Evolutionary conservation across 306 rosid species (phyloP), one percentile per base, ranked within the genome.

Genomic region (Cucurbita ficifolia): DNA sequence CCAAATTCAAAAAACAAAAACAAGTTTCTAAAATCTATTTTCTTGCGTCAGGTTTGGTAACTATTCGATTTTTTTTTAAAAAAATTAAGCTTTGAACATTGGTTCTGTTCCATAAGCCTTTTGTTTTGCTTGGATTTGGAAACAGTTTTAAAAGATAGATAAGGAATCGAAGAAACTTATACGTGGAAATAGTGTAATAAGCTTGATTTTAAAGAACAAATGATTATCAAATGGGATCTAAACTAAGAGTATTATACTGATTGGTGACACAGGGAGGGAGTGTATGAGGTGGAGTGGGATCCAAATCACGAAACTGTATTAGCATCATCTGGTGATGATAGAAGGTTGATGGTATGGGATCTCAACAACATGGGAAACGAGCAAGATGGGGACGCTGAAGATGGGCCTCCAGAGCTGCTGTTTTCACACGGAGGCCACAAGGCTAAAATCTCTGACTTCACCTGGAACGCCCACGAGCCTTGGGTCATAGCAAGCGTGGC

Each of bases 211-310:
- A 29, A 29, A 29, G 33, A 29, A 29, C 33, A 29, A 29, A 29
- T 38, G 42, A 38, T 38, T 5, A 38, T 6, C 42, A 38, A 38
- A 2, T 3, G 33, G 33, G 33, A 29, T 29, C 3, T 29, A 29
- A 29, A 3, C 3, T 2, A 29, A 29, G 33, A 29, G 33, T 29
- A 29, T 2, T 29, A 29, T 29, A 29, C 33, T 29, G 33, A 29
- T 74, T 72, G 48, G 43, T 55, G 64, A 67, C 79, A 91, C 81
- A 91, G 99, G 73, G 99, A 94, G 78, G 97, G 91, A 74, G 99
- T 94, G 13, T 91, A 81, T 83, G 97, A 94, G 87, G 96, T 94
- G 39, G 99, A 94, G 78, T 94, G 99, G 97, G 99, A 94, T 85
- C 99, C 97, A 16, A 86, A 87, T 79, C 99, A 91, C 5, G 96